phyloP scores from a whole-genome alignment of 2,329 filamentous ascomycete genomes.

The Colletotrichum lini region DNA sequence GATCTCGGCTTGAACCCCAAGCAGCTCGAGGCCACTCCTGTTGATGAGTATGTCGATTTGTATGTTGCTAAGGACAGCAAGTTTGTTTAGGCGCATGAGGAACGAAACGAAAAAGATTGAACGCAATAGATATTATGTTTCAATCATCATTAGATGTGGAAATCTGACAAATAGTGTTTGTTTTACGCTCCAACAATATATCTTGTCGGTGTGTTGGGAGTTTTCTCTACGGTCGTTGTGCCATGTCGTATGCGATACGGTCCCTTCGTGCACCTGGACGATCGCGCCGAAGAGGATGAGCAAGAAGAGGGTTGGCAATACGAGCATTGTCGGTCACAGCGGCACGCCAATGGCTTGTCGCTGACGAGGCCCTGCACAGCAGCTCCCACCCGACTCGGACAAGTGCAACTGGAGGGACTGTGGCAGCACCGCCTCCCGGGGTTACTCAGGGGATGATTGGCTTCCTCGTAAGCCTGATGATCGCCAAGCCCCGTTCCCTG shows the following conservation, averaged over 20 bases:
- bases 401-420: slow-evolving; percentile 21
- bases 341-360: slow-evolving; percentile 24
- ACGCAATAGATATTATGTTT: slow-evolving; percentile 28
- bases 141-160: slow-evolving; percentile 28
- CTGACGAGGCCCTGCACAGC: slow-evolving; percentile 28
- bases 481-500: slow-evolving; percentile 37
- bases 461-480: slow-evolving; percentile 29
- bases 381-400: slow-evolving; percentile 27
- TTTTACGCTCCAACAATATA: neutral
- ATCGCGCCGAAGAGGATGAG: neutral
- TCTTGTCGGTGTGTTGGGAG: neutral
- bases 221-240: neutral
- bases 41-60: slow-evolving; percentile 95
- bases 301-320: slow-evolving; percentile 11
- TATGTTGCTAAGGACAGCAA: slow-evolving; percentile 76
- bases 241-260: neutral
- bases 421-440: slow-evolving; percentile 21
- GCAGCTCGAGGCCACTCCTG: slow-evolving; percentile 83
- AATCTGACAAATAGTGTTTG: slow-evolving; percentile 9
- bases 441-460: slow-evolving; percentile 29
- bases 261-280: slow-evolving; percentile 1
- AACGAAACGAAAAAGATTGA: slow-evolving; percentile 19
- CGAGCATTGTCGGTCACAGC: slow-evolving; percentile 29
- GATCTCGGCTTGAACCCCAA: slow-evolving; percentile 82
- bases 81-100: slow-evolving; percentile 59